These are phyloP conservation scores for Lasiosphaeris hirsuta DNA, from an alignment of 495 filamentous ascomycete genomes.

Conservation along the genomic window DNA sequence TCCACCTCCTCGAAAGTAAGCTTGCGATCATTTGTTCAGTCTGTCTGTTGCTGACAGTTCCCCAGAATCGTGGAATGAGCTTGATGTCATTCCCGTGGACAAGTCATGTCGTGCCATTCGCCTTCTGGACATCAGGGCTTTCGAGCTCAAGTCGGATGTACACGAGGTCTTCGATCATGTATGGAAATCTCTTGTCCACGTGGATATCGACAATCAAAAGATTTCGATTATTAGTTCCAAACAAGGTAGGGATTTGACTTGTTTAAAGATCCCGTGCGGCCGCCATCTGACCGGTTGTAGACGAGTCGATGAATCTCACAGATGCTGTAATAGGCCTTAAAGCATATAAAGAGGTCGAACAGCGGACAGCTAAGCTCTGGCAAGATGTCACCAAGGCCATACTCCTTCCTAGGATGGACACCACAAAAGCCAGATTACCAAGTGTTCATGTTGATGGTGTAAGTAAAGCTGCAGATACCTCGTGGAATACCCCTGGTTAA, in stretches of 20 bases:
- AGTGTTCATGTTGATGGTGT: slow-evolving; percentile 40
- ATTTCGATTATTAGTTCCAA: slow-evolving; percentile 46
- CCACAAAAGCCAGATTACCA: slow-evolving; percentile 26
- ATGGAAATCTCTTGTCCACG: slow-evolving; percentile 52
- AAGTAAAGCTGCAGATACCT: slow-evolving; percentile 15
- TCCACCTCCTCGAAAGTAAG: slow-evolving; percentile 50
- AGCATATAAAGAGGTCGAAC: slow-evolving; percentile 50
- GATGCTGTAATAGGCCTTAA: slow-evolving; percentile 48
- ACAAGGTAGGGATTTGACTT: slow-evolving; percentile 32
- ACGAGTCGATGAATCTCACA: slow-evolving; percentile 43
- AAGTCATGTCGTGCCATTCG: slow-evolving; percentile 47
- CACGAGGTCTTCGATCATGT: slow-evolving; percentile 56
- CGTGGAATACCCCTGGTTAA: background rate
- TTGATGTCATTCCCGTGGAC: slow-evolving; percentile 42
- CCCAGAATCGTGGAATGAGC: slow-evolving; percentile 45
- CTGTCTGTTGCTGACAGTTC: background rate
- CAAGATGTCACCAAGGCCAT: slow-evolving; percentile 47
- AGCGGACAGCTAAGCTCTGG: slow-evolving; percentile 50
- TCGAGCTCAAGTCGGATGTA: slow-evolving; percentile 53
- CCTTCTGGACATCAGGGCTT: slow-evolving; percentile 46
- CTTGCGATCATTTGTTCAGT: background rate
- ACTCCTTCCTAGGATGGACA: slow-evolving; percentile 48
- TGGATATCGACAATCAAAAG: slow-evolving; percentile 48
- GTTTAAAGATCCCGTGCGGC: background rate
- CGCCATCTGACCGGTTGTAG: slow-evolving; percentile 33